Evolutionary conservation across 2,329 filamentous ascomycete species (phyloP).

Genomic region (Fonsecaea monophora): DNA sequence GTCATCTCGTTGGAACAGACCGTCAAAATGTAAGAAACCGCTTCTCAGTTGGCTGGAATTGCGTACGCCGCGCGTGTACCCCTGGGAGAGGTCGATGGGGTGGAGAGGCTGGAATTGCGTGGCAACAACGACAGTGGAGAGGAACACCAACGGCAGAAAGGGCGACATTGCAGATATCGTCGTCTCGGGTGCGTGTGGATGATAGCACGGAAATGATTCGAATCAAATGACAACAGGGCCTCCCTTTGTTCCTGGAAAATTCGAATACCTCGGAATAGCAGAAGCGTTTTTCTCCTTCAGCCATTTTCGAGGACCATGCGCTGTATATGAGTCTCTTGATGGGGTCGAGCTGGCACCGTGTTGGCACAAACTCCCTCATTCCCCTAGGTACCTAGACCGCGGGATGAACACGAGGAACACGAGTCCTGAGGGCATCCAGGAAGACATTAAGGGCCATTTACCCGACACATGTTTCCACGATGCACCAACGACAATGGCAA

Average conservation of each 20-base stretch:
- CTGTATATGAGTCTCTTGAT: neutral
- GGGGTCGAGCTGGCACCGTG: neutral
- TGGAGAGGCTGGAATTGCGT: neutral
- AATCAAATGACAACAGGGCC: neutral
- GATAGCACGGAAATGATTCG: neutral
- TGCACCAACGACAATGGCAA: neutral
- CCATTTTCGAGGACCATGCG: neutral
- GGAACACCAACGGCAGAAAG: neutral
- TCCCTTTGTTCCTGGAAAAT: no score
- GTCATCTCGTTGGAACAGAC: neutral
- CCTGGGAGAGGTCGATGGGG: neutral
- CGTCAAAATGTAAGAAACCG: neutral
- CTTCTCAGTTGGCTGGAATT: neutral
- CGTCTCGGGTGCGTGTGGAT: neutral
- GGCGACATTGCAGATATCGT: neutral
- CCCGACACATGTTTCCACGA: neutral
- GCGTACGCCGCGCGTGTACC: neutral
- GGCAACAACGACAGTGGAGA: neutral
- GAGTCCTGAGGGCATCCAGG: neutral
- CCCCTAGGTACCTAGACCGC: neutral
- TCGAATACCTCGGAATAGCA: neutral
- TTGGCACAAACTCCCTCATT: neutral
- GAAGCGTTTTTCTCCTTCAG: neutral
- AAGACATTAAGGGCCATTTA: neutral
- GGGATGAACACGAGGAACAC: neutral